Base-by-base conservation (phyloP, 805 yeast genomes). In the Saccharomyces jurei region DNA sequence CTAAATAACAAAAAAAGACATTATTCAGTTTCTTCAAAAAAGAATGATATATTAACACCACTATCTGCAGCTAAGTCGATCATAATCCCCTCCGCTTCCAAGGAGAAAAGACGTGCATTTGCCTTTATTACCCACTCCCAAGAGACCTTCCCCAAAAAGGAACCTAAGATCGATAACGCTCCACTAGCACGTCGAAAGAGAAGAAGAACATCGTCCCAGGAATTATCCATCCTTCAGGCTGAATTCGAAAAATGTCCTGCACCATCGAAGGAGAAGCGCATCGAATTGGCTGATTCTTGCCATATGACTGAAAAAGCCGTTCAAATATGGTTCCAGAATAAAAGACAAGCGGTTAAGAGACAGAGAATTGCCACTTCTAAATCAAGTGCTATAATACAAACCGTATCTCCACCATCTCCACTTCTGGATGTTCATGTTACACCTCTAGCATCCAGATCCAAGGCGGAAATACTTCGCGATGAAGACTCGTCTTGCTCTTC, bases 241-340 rank as follows among this genome's bases (percentile, higher is more conserved):
- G 96, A 90, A 73, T 94, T 92, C 65, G 78, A 78, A 50, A 66
- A 74, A 50, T 90, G 96, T 56, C 76, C 83, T 48, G 89, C 96
- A 50, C 99, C 99, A 49, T 85, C 86, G 66, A 86, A 84, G 68
- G 72, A 78, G 48, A 78, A 86, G 65, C 81, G 98, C 61, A 76
- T 81, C 48, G 87, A 84, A 59, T 87, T 94, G 60, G 96, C 98
- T 4, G 70, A 74, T 30, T 81, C 77, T 59, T 95, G 94, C 46
- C 84, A 83, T 61, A 94, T 94, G 98, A 82, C 92, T n/a, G 97
- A 91, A 70, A 89, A 91, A 70, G 96, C 97, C 1, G 96, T 94
- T 36, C 99, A 94, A 74, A 89, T 92, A 58, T 94, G 99, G 99
- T 94, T 94, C 74, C 99, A 94, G 73, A 94, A 94, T 72, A 87